A percentile compares a stretch with the other conserved stretches of the same genome.
Conservation (phyloP, 2,329 filamentous ascomycete species). For the Rachicladosporium sp. region DNA sequence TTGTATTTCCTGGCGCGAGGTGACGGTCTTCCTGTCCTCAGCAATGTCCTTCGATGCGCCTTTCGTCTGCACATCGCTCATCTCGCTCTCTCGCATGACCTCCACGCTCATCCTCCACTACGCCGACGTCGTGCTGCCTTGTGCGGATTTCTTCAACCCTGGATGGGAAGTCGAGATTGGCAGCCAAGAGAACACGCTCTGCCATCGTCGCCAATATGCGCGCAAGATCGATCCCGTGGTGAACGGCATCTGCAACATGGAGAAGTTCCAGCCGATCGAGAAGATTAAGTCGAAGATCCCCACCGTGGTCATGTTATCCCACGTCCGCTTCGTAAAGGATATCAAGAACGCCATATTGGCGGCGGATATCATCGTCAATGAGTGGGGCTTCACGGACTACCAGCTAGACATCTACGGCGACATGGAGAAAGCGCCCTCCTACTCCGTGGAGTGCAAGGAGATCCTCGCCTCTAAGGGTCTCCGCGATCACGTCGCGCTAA, state of each 20-base stretch:
- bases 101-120: slow-evolving; percentile 23
- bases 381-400: slow-evolving; percentile 48
- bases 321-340: slow-evolving; percentile 43
- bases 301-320: slow-evolving; percentile 49
- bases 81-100: slow-evolving; percentile 12
- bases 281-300: slow-evolving; percentile 39
- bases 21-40: slow-evolving; percentile 27
- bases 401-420: slow-evolving; percentile 46
- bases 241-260: slow-evolving; percentile 49
- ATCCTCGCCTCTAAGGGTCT: slow-evolving; percentile 38
- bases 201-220: slow-evolving; percentile 39
- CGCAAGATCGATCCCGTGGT: slow-evolving; percentile 48
- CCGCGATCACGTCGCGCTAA: slow-evolving; percentile 32
- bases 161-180: slow-evolving; percentile 48
- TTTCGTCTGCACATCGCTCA: slow-evolving; percentile 13
- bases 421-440: slow-evolving; percentile 44
- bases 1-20: slow-evolving; percentile 49
- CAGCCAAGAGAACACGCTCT: slow-evolving; percentile 38
- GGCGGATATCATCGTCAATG: slow-evolving; percentile 48
- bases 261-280: slow-evolving; percentile 43
- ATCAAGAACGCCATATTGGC: slow-evolving; percentile 48
- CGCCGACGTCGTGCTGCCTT: slow-evolving; percentile 44
- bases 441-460: slow-evolving; percentile 41
- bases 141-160: slow-evolving; percentile 47
- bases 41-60: slow-evolving; percentile 9